Conservation (phyloP, 805 yeast genomes). For the Starmera caribaea region DNA sequence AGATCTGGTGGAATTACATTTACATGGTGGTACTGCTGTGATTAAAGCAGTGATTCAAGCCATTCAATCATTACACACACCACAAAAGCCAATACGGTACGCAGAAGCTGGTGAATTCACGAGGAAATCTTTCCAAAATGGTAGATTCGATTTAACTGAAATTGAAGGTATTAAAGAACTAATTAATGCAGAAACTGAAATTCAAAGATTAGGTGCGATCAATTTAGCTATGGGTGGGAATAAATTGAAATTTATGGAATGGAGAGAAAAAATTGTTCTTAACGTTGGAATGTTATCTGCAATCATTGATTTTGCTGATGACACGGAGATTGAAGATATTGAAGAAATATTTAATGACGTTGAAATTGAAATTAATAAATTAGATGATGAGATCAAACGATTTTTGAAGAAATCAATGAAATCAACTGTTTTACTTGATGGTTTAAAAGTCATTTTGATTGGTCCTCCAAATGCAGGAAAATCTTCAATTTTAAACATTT, state of each 20-base stretch:
- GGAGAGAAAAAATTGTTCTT: slow-evolving; percentile 62
- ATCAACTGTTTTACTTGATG: slow-evolving; percentile 58
- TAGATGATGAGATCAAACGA: slow-evolving; percentile 35
- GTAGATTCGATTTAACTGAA: slow-evolving; percentile 77
- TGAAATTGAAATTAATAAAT: slow-evolving; percentile 25
- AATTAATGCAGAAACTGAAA: slow-evolving; percentile 90
- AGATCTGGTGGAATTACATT: slow-evolving; percentile 78
- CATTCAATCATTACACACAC: slow-evolving; percentile 42
- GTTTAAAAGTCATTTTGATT: slow-evolving; percentile 61
- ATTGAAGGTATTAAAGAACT: slow-evolving; percentile 83
- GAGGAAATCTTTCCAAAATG: slow-evolving; percentile 74
- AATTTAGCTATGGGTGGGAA: slow-evolving; percentile 65
- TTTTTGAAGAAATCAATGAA: slow-evolving; percentile 37
- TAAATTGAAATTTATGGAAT: slow-evolving; percentile 39
- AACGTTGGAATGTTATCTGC: slow-evolving; percentile 76
- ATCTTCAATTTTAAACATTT: slow-evolving; percentile 70
- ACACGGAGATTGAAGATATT: slow-evolving; percentile 68
- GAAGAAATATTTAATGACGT: slow-evolving; percentile 44
- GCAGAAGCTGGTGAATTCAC: slow-evolving; percentile 96
- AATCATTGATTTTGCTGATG: slow-evolving; percentile 91
- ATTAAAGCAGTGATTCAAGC: slow-evolving; percentile 58
- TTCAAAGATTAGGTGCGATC: slow-evolving; percentile 70
- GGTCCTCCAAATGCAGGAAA: slow-evolving; percentile 98
- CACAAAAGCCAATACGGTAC: slow-evolving; percentile 45
- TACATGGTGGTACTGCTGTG: slow-evolving; percentile 92